Base-by-base conservation (phyloP, 306 rosid genomes). In the Citrullus mucosospermus region DNA sequence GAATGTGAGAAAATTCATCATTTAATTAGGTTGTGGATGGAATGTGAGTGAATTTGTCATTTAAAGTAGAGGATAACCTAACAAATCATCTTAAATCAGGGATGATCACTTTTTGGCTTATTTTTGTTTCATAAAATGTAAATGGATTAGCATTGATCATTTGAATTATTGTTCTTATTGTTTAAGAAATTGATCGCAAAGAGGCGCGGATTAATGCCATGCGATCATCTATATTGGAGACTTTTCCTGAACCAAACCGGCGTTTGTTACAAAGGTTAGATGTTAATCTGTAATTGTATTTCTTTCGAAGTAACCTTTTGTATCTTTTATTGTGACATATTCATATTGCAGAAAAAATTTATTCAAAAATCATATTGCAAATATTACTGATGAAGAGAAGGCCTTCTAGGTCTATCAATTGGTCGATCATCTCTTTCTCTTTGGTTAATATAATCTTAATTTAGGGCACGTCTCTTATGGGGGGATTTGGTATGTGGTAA, bases 201-300 rank as follows among this genome's bases (percentile, higher is more conserved):
- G 99, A 91, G 81, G 89, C 91, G 78, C 89, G 96, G 83, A 87
- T 89, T 32, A 92, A 84, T 78, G 98, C 97, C 79, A 91, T 92
- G 91, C 96, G 96, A 18, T 81, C 92, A 80, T 91, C 98, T 75
- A 88, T 92, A 78, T 71, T 91, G 84, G 99, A 96, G 82, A 91
- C 97, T 68, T 96, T 96, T 85, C 99, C 99, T 3, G 99, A 96
- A 82, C 99, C 99, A 58, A 96, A 96, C 76, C 91, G 99, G 62
- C 97, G 96, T 51, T 88, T 96, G 83, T 86, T 96, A 77, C 98
- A 92, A 22, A 96, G 99, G 99, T 96, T 43, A 70, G 60, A 55
- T 30, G 46, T 78, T 81, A 46, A 75, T 75, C 80, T 61, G 16
- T 60, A 44, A 13, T 46, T 59, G 62, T 36, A 44, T 54, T 59